Base-by-base conservation (phyloP, 176 grass and related monocot species). In the Guadua angustifolia region DNA sequence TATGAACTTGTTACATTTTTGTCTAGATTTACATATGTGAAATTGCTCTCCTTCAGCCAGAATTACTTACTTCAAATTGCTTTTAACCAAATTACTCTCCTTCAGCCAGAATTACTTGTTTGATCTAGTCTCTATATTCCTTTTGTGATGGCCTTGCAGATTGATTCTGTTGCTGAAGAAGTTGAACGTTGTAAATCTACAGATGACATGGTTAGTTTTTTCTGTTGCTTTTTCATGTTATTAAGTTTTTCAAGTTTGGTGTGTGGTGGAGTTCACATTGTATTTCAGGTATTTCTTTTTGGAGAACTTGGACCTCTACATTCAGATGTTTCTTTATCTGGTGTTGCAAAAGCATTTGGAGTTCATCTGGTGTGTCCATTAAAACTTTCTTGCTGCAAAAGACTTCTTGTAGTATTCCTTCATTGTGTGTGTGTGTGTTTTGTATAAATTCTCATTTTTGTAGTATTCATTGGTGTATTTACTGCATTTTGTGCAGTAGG, bases 261-360 rank as follows among this genome's bases (percentile, higher is more conserved):
- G 42, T 53, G 18, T 88, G 59, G 81, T 49, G 42, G 59, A 40
- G 53, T 88, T 59, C 42, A 29, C 55, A 11, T 44, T 61, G 47
- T 66, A 74, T 94, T 88, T 40, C 87, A 98, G 96, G 91, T 99
- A 43, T 99, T 99, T 75, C 25, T 95, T 59, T 85, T 99, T 86
- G 96, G 93, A 85, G 96, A 89, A 83, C 93, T 99, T 78, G 96
- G 96, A 36, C 93, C 96, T 75, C 86, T 99, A 74, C 88, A 88
- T 88, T 99, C 96, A 85, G 96, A 99, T 77, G 71, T 99, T 92
- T 94, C 91, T 69, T 59, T 94, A 69, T 85, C 93, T 62, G 93
- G 96, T 71, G 91, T 99, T 6, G 96, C 93, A 57, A 99, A 99
- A 92, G 91, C 93, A 90, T 99, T 99, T 94, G 96, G 93, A 90